A percentile compares a stretch with the other conserved stretches of the same genome.
Conservation (phyloP, 805 yeast genomes). For the Zygosaccharomyces lentus region DNA sequence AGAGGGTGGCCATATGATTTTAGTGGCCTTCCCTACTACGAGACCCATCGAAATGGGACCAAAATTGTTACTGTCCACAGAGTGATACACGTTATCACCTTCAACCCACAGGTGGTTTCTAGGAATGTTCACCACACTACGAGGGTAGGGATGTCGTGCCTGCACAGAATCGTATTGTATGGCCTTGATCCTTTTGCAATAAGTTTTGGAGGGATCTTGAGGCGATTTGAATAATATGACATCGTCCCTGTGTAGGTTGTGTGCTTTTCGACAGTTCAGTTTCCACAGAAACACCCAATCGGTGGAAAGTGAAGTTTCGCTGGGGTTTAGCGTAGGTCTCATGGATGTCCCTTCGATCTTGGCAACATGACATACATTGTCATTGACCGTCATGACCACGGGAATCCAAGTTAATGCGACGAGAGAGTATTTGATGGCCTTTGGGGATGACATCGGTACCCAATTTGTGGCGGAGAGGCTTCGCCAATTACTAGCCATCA, state of each 20-base stretch:
- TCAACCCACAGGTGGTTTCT: constrained; percentile 89
- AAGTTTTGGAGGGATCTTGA: constrained; percentile 65
- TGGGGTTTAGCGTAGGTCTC: constrained; percentile 86
- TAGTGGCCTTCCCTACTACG: constrained; percentile 69
- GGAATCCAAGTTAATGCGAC: constrained; percentile 70
- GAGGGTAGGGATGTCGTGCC: constrained; percentile 62
- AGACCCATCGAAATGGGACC: constrained; percentile 85
- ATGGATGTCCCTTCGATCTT: constrained; percentile 77
- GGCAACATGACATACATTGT: constrained; percentile 69
- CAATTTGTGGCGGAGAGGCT: background rate
- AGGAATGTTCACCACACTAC: constrained; percentile 58
- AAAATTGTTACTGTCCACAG: constrained; percentile 79
- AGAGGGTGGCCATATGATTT: constrained; percentile 64
- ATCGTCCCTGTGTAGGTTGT: constrained; percentile 55
- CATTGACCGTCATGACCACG: constrained; percentile 61
- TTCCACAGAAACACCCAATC: constrained; percentile 72
- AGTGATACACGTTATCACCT: constrained; percentile 78
- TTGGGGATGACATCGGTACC: background rate
- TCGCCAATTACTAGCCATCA: background rate
- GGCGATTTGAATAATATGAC: constrained; percentile 79
- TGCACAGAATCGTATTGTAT: constrained; percentile 63
- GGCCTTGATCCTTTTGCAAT: constrained; percentile 77
- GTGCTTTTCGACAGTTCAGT: constrained; percentile 47
- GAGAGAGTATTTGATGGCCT: constrained; percentile 22
- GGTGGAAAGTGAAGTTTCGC: constrained; percentile 39